Evolutionary conservation across 225 moss, liverwort and hornwort species (phyloP).

Genomic region (Thuidium tamariscinum): DNA sequence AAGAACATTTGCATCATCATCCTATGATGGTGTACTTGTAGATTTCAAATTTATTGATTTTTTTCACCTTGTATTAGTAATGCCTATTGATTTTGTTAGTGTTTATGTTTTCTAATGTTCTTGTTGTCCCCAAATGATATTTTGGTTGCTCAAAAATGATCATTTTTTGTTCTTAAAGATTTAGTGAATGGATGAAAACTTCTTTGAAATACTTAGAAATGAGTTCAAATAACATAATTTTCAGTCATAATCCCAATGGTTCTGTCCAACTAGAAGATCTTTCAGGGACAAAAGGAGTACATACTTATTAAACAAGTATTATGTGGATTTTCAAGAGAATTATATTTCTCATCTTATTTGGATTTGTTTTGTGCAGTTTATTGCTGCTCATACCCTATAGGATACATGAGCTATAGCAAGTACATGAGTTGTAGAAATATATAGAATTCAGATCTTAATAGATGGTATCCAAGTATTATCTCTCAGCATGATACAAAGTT

Average conservation of each 20-base stretch:
- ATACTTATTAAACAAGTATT: background rate
- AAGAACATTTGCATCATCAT: too few species aligned
- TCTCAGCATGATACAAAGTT: background rate
- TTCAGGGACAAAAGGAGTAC: background rate
- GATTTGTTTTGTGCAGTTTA: conserved; percentile 42
- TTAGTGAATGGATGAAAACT: background rate
- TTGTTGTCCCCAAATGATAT: too few species aligned
- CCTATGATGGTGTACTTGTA: too few species aligned
- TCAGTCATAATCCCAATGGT: background rate
- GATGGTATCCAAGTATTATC: conserved; percentile 78
- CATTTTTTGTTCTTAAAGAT: background rate
- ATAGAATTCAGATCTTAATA: conserved; percentile 74
- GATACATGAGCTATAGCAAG: conserved; percentile 96
- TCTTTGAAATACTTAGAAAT: background rate
- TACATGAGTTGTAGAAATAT: conserved; percentile 87
- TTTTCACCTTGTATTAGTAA: background rate
- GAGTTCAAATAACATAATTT: background rate
- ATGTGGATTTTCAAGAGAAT: background rate
- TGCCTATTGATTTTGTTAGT: background rate
- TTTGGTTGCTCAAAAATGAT: background rate
- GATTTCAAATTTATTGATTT: background rate
- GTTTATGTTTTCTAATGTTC: background rate
- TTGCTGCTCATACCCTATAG: conserved; percentile 63
- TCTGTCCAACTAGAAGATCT: background rate
- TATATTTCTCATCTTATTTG: background rate